phyloP scores from a whole-genome alignment of 2,329 filamentous ascomycete genomes.

The Penicillium polonicum region DNA sequence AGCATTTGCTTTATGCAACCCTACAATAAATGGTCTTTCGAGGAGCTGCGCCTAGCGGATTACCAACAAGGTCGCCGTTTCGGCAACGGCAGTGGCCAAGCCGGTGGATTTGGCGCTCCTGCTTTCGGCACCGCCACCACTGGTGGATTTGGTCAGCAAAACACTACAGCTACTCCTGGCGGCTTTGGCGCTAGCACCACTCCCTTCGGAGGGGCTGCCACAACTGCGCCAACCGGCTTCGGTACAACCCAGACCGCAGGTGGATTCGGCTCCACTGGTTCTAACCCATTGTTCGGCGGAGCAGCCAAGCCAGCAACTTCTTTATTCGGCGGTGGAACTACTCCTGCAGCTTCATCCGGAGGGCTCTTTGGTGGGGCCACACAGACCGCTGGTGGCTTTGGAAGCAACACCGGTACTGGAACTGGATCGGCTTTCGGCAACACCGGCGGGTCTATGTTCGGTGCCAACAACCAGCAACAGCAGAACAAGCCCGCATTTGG shows the following conservation, averaged over 20 bases:
- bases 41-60: slow-evolving; percentile 75
- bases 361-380: slow-evolving; percentile 3
- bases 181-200: slow-evolving; percentile 48
- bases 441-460: slow-evolving; percentile 45
- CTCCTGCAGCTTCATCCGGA: slow-evolving; percentile 28
- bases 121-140: slow-evolving; percentile 50
- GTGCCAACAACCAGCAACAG: slow-evolving; percentile 35
- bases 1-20: slow-evolving; percentile 50
- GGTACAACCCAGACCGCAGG: slow-evolving; percentile 44
- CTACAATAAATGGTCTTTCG: slow-evolving; percentile 82
- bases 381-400: slow-evolving; percentile 18
- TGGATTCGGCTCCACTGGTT: slow-evolving; percentile 36
- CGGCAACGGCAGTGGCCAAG: slow-evolving; percentile 77
- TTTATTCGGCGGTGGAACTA: slow-evolving; percentile 42
- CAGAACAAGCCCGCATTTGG: slow-evolving; percentile 42
- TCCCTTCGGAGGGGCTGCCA: slow-evolving; percentile 38
- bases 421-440: slow-evolving; percentile 32
- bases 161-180: slow-evolving; percentile 22
- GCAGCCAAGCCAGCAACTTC: slow-evolving; percentile 29
- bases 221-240: slow-evolving; percentile 44
- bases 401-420: slow-evolving; percentile 24
- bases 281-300: slow-evolving; percentile 43
- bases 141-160: slow-evolving; percentile 46
- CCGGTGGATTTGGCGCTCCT: slow-evolving; percentile 75
- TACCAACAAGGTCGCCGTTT: slow-evolving; percentile 82